These are phyloP conservation scores for Eucalyptus guilfoylei DNA, from an alignment of 345 rosid species.

Conservation along the genomic window DNA sequence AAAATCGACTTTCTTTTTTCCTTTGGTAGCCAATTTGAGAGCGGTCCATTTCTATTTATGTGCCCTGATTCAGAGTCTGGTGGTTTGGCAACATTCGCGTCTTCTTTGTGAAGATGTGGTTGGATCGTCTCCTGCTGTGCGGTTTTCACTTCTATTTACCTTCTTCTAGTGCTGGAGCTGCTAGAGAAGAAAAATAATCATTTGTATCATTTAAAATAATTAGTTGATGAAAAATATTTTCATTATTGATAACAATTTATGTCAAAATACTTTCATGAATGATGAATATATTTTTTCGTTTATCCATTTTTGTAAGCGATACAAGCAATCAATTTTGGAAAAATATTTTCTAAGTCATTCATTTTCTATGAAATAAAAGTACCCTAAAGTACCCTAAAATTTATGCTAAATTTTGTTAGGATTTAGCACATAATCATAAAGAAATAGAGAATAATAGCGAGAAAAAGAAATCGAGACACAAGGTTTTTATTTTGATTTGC, in stretches of 20 bases:
- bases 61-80: neutral
- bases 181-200: neutral
- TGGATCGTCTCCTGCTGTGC: neutral
- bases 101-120: neutral
- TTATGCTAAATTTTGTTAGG: neutral
- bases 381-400: neutral
- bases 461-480: neutral
- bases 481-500: neutral
- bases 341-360: neutral
- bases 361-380: neutral
- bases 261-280: neutral
- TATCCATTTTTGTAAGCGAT: neutral
- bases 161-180: neutral
- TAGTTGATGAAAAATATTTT: neutral
- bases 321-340: neutral
- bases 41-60: neutral
- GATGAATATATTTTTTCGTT: neutral
- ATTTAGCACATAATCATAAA: neutral
- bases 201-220: neutral
- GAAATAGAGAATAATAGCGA: too few species aligned
- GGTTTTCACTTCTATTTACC: neutral
- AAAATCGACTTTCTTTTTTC: neutral
- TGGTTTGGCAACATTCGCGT: neutral
- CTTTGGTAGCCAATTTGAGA: neutral
- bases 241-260: neutral